Evolutionary conservation across 2,329 filamentous ascomycete genomes (phyloP).

Genomic region (Talaromyces sp.): DNA sequence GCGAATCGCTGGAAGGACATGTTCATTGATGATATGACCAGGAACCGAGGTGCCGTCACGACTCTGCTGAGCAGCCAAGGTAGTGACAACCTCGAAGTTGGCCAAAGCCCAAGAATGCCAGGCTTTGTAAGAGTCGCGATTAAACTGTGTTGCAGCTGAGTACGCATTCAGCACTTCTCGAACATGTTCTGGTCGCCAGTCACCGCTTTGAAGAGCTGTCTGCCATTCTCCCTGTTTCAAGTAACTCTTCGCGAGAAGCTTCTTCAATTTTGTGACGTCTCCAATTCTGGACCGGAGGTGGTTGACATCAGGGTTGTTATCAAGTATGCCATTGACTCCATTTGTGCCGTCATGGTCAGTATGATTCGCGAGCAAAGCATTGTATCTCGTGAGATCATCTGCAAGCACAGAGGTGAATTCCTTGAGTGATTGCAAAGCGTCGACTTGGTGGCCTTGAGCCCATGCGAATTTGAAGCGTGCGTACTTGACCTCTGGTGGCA

Average conservation of each 20-base stretch:
- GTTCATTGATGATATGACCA: constrained; percentile 69
- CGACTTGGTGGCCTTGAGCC: constrained; percentile 70
- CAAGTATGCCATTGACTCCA: constrained; percentile 47
- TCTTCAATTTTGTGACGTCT: constrained; percentile 57
- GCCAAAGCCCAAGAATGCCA: constrained; percentile 99
- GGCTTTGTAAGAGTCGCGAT: constrained; percentile 95
- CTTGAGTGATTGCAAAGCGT: constrained; percentile 58
- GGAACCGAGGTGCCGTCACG: constrained; percentile 56
- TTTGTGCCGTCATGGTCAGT: constrained; percentile 43
- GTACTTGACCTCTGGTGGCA: constrained; percentile 78
- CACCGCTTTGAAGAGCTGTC: constrained; percentile 75
- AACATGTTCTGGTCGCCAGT: constrained; percentile 84
- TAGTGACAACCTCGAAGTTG: constrained; percentile 96
- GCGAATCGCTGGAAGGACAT: constrained; percentile 89
- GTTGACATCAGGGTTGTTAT: constrained; percentile 39
- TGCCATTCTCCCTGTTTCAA: constrained; percentile 97
- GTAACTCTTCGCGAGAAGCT: constrained; percentile 89
- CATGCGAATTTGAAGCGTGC: constrained; percentile 97
- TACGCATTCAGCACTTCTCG: constrained; percentile 90
- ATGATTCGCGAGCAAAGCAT: constrained; percentile 38
- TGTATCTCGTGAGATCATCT: constrained; percentile 54
- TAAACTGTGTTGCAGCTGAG: constrained; percentile 85
- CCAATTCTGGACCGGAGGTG: constrained; percentile 40
- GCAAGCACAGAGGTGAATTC: constrained; percentile 61
- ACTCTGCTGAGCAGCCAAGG: constrained; percentile 65